Base-by-base conservation (phyloP, 805 yeast genomes). In the Schwanniomyces polymorphus region DNA sequence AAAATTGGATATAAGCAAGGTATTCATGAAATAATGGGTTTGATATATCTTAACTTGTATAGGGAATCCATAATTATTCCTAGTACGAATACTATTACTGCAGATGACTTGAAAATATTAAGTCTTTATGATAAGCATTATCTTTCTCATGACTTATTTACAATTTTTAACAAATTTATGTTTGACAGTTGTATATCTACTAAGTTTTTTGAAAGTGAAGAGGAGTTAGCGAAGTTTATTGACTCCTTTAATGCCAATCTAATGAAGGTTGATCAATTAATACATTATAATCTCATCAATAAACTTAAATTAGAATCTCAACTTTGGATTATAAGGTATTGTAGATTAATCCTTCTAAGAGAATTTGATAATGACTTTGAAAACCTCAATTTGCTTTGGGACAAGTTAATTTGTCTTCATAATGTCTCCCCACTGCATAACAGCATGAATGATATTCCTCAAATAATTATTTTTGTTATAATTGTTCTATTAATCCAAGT, bases 321-420 rank as follows among this genome's bases (percentile, higher is more conserved):
- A 44, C 66, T 80, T 38, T 80, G 84, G 84, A 65, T 79, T 23
- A 75, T 80, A n/a, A 56, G 85, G 38, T 80, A 75, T 59, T 69
- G 76, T 26, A 59, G 84, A 23, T 61, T 80, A 29, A 50, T 79
- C 3, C 60, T 79, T 14, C 62, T 74, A 6, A 60, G 85, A 43
- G 85, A 80, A 51, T 57, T 80, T 26, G 82, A 80, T 1, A 52
- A 61, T 43, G 64, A 70, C 25, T 50, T 68, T 42, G 61, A 62
- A 21, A 55, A 61, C 16, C 60, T 74, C 0, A 61, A 72, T 18
- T 54, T 63, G 23, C 55, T 77, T 17, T 80, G 84, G 84, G 84
- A 80, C 56, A 75, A 75, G 47, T 52, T 80, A 18, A 69, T 77
- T 11, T 63, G 67, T 3, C 53, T 55, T n/a, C 51, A 42, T 27